phyloP scores from a whole-genome alignment of 352 stramenopile genomes.

The Globisporangium uncinulatum region DNA sequence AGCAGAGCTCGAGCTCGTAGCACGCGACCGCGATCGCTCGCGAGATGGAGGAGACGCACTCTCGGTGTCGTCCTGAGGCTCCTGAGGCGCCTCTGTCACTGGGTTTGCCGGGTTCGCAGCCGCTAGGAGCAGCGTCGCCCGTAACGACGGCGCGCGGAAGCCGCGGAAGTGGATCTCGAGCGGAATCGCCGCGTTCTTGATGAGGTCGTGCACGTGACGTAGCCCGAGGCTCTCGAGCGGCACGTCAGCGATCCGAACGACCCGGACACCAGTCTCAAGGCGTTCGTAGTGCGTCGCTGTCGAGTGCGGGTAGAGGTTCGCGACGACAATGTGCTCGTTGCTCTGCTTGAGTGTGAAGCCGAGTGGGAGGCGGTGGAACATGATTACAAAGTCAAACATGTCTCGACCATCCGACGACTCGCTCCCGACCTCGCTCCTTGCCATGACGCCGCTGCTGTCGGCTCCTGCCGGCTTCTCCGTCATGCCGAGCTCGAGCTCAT shows the following conservation, averaged over 20 bases:
- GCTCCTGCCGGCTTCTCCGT: slow-evolving; percentile 21
- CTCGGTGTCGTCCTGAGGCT: slow-evolving; percentile 6
- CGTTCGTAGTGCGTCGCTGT: slow-evolving; percentile 69
- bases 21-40: slow-evolving; percentile 3
- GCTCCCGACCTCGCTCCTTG: slow-evolving; percentile 22
- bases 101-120: slow-evolving; percentile 1
- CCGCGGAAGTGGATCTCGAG: slow-evolving; percentile 63
- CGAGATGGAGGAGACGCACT: background rate
- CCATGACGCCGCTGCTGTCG: background rate
- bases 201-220: slow-evolving; percentile 80
- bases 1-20: slow-evolving; percentile 1
- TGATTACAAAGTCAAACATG: slow-evolving; percentile 59
- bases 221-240: slow-evolving; percentile 56
- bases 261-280: slow-evolving; percentile 56
- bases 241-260: slow-evolving; percentile 66
- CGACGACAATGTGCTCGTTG: slow-evolving; percentile 67
- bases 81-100: background rate
- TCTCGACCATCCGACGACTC: slow-evolving; percentile 20
- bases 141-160: slow-evolving; percentile 23
- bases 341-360: slow-evolving; percentile 84
- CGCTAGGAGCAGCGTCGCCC: slow-evolving; percentile 8
- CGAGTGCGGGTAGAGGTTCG: slow-evolving; percentile 81
- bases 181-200: slow-evolving; percentile 68
- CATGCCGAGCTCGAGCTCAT: slow-evolving; percentile 64
- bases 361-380: slow-evolving; percentile 82